phyloP scores from a whole-genome alignment of 345 rosid genomes.

The Gossypium bickii region DNA sequence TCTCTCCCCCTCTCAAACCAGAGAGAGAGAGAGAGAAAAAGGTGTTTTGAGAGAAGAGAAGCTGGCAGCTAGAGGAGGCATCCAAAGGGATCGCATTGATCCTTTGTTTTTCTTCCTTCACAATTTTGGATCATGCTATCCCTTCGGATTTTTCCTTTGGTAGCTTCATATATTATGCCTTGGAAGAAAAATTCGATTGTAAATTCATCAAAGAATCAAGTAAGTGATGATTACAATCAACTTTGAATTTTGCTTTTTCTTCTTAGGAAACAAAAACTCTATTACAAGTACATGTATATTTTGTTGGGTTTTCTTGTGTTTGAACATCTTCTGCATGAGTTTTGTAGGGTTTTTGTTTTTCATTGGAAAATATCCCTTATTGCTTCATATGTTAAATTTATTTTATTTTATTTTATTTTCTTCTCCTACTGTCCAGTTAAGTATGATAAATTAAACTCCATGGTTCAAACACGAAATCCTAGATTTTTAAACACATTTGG shows the following conservation, averaged over 20 bases:
- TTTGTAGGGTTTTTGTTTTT: not conserved
- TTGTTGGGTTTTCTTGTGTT: not conserved
- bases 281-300: not conserved
- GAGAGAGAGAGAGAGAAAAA: not conserved
- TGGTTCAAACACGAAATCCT: constrained; percentile 12
- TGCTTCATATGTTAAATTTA: not conserved
- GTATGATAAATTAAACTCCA: not conserved
- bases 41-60: not conserved
- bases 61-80: constrained; percentile 51
- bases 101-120: constrained; percentile 28
- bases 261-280: not conserved
- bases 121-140: constrained; percentile 77
- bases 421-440: not conserved
- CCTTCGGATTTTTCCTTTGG: constrained; percentile 80
- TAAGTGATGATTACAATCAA: not conserved
- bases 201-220: not conserved
- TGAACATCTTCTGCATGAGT: constrained; percentile 1
- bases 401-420: not conserved
- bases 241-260: not conserved
- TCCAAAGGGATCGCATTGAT: constrained; percentile 99
- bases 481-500: constrained; percentile 13
- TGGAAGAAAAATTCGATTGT: not conserved
- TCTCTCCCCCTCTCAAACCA: constrained; percentile 21
- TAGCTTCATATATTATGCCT: constrained; percentile 34
- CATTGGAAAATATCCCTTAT: not conserved